These are phyloP conservation scores for Didymella pomorum DNA, from an alignment of 2,329 filamentous ascomycete genomes.

Conservation along the genomic window DNA sequence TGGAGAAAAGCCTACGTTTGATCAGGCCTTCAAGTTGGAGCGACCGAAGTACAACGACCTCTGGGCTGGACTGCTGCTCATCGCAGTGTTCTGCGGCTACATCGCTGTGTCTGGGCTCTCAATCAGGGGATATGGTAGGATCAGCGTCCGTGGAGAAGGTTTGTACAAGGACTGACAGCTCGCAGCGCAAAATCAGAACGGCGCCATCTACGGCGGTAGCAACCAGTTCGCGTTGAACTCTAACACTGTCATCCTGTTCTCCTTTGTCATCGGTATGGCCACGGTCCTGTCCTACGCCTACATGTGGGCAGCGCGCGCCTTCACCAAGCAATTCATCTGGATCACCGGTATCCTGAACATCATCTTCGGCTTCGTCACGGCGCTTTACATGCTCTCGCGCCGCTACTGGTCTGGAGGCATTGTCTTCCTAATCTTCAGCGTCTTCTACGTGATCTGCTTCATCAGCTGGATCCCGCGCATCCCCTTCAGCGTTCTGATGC, in stretches of 20 bases:
- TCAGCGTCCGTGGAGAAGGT: background rate
- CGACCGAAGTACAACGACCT: slow-evolving; percentile 89
- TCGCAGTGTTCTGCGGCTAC: slow-evolving; percentile 76
- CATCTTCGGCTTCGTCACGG: slow-evolving; percentile 81
- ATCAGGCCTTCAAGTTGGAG: slow-evolving; percentile 82
- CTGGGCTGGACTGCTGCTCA: slow-evolving; percentile 84
- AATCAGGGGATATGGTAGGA: slow-evolving; percentile 72
- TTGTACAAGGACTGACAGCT: slow-evolving; percentile 12
- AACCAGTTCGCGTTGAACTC: slow-evolving; percentile 77
- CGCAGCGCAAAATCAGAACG: slow-evolving; percentile 67
- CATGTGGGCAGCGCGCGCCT: slow-evolving; percentile 75
- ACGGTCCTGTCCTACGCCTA: slow-evolving; percentile 80
- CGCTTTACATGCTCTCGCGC: slow-evolving; percentile 81
- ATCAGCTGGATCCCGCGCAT: slow-evolving; percentile 87
- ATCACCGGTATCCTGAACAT: slow-evolving; percentile 72
- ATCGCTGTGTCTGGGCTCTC: slow-evolving; percentile 77
- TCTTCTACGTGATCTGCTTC: slow-evolving; percentile 84
- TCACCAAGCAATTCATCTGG: slow-evolving; percentile 93
- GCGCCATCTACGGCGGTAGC: slow-evolving; percentile 75
- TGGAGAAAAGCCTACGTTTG: slow-evolving; percentile 65
- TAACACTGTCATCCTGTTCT: slow-evolving; percentile 86
- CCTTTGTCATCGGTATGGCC: slow-evolving; percentile 77
- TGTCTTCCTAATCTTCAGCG: slow-evolving; percentile 82
- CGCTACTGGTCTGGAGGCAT: slow-evolving; percentile 85
- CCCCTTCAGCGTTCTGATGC: slow-evolving; percentile 89